Evolutionary conservation across 257 asterid genomes (phyloP), one percentile per base, ranked within the genome.

Genomic region (Solanum piurae): DNA sequence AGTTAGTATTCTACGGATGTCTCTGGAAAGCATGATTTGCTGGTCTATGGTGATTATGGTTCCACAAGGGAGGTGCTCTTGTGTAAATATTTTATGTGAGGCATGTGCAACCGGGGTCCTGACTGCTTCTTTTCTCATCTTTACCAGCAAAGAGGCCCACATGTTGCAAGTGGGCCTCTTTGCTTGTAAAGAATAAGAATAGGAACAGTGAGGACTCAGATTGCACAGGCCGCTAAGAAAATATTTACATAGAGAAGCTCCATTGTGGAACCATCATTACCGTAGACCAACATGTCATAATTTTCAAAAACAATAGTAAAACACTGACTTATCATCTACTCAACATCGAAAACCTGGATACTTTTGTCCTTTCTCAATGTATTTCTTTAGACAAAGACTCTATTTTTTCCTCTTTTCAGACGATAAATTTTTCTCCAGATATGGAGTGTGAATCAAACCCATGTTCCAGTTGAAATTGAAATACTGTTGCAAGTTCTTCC

Each of bases 151-250:
- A 42, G 46, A 42, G 4, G 13, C 46, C 4, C 46, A 42, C 12
- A 10, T 42, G 46, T 93, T 97, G 95, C 98, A 97, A 85, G 75
- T 86, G 14, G 96, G 96, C 71, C 44, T 92, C 88, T 90, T 91
- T 85, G 97, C 94, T 89, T 90, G 89, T 76, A 91, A 90, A 64
- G 98, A 93, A 91, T 97, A 98, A 89, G 98, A 92, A 92, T 92
- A 95, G 37, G 87, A 34, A 90, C 98, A 97, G 36, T 91, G 93
- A 91, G 92, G 91, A 36, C 98, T 98, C 93, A 94, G 88, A 90
- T 91, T 97, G 94, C 99, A 95, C 85, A 60, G 82, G 34, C 98
- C 98, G 74, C 68, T 90, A 46, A 79, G 77, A 88, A 94, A 97
- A 90, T 88, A 97, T 91, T 89, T 94, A 89, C 98, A 97, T 69